Evolutionary conservation across 306 rosid species (phyloP).

Genomic region (Dryas octopetala): DNA sequence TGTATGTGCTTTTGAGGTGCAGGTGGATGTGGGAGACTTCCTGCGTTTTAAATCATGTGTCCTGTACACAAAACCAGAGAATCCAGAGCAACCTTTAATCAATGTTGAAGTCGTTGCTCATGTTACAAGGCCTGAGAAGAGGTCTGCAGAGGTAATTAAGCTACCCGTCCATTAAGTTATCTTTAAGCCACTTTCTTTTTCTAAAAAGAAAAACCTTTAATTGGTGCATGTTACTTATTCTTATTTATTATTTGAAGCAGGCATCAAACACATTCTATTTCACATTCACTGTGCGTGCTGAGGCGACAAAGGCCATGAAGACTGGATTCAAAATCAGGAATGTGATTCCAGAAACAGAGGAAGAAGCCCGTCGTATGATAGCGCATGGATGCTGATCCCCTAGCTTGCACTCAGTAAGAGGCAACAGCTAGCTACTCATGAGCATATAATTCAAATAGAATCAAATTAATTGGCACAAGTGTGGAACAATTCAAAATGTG

Average conservation of each 20-base stretch:
- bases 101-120: slow-evolving; percentile 95
- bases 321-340: slow-evolving; percentile 56
- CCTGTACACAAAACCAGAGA: slow-evolving; percentile 67
- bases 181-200: too few relatives aligned
- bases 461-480: too few relatives aligned
- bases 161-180: too few relatives aligned
- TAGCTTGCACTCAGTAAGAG: slow-evolving; percentile 26
- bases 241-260: slow-evolving; percentile 30
- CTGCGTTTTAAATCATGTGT: slow-evolving; percentile 86
- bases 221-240: too few relatives aligned
- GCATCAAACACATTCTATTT: slow-evolving; percentile 81
- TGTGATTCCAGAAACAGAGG: slow-evolving; percentile 93
- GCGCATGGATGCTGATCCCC: slow-evolving; percentile 78
- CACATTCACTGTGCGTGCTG: slow-evolving; percentile 82
- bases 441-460: too few relatives aligned
- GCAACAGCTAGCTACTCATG: too few relatives aligned
- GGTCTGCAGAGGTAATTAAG: neutral
- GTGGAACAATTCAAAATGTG: too few relatives aligned
- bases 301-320: slow-evolving; percentile 53
- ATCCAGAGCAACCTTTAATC: slow-evolving; percentile 84
- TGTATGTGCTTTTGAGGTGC: slow-evolving; percentile 3
- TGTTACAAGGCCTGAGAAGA: slow-evolving; percentile 77
- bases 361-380: slow-evolving; percentile 79
- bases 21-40: slow-evolving; percentile 99
- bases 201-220: too few relatives aligned